These are phyloP conservation scores for Erigeron canadensis DNA, from an alignment of 129 eudicot genomes.

Conservation along the genomic window DNA sequence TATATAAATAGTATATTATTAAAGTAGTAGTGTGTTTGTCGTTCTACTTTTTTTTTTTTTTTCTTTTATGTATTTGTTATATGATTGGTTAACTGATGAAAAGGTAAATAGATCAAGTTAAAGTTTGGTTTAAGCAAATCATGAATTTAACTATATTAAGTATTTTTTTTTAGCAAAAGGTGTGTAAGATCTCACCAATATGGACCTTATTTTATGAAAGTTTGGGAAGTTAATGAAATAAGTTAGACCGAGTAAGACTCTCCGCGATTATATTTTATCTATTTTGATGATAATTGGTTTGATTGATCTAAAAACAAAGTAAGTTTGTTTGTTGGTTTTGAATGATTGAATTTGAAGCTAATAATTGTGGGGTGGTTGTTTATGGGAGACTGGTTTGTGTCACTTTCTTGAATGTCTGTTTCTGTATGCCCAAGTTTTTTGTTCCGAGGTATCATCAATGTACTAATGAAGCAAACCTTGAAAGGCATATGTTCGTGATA, in stretches of 20 bases:
- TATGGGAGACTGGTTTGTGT: constrained; percentile 25
- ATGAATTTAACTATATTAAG: too few species aligned
- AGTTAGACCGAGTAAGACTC: not conserved
- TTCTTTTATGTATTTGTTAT: not conserved
- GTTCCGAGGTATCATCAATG: constrained; percentile 18
- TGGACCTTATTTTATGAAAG: too few species aligned
- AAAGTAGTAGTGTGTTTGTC: constrained; percentile 14
- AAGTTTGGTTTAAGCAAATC: not conserved
- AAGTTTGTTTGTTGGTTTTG: constrained; percentile 10
- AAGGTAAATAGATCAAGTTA: constrained; percentile 15
- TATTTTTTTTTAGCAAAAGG: too few species aligned
- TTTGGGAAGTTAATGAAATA: too few species aligned
- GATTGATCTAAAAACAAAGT: not conserved
- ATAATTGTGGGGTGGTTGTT: constrained; percentile 30
- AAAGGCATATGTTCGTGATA: constrained; percentile 3
- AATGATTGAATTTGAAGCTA: constrained; percentile 23
- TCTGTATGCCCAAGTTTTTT: constrained; percentile 18
- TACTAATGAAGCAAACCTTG: constrained; percentile 8
- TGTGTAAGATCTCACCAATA: too few species aligned
- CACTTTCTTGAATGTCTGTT: constrained; percentile 28
- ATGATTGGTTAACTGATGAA: constrained; percentile 22
- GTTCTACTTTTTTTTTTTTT: constrained; percentile 10
- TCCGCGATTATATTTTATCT: not conserved
- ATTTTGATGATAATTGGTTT: not conserved
- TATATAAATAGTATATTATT: not conserved